Conservation (phyloP, 2,329 filamentous ascomycete genomes). For the Chaetomiaceae sp. region DNA sequence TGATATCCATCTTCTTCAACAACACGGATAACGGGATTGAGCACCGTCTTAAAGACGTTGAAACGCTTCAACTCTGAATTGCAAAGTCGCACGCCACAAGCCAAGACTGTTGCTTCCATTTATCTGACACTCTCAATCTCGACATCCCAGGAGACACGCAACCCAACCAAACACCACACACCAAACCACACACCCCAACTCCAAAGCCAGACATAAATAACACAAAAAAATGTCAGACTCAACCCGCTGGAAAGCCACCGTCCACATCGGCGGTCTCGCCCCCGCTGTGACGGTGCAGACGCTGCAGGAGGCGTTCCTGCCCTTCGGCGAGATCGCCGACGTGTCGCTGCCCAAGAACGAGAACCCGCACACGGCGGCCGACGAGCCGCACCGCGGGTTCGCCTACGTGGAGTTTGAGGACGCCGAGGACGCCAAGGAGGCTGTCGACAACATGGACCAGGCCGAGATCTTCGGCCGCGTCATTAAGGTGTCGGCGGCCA, state of each 20-base stretch:
- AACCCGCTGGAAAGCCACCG: conserved; percentile 79
- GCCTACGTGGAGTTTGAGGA: conserved; percentile 95
- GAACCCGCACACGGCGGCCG: conserved; percentile 66
- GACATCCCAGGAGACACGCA: neutral
- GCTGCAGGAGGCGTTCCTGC: conserved; percentile 87
- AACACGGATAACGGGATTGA: no score
- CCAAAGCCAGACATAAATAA: neutral
- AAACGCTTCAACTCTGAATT: no score
- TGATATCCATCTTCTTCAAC: conserved; percentile 16
- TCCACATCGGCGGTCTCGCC: conserved; percentile 88
- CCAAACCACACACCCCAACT: neutral
- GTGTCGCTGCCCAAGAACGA: conserved; percentile 88
- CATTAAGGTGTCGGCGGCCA: conserved; percentile 88
- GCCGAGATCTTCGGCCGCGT: conserved; percentile 89
- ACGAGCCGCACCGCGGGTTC: conserved; percentile 74
- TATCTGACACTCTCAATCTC: no score
- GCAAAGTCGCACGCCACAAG: no score
- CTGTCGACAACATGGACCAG: conserved; percentile 99
- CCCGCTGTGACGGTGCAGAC: conserved; percentile 68
- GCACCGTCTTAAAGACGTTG: no score
- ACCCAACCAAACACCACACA: neutral
- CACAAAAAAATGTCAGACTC: conserved; percentile 66
- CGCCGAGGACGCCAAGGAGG: conserved; percentile 79
- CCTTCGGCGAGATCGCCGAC: conserved; percentile 93
- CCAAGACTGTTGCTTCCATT: no score